These are phyloP conservation scores for Sherardia arvensis DNA, from an alignment of 257 asterid genomes.

Conservation along the genomic window DNA sequence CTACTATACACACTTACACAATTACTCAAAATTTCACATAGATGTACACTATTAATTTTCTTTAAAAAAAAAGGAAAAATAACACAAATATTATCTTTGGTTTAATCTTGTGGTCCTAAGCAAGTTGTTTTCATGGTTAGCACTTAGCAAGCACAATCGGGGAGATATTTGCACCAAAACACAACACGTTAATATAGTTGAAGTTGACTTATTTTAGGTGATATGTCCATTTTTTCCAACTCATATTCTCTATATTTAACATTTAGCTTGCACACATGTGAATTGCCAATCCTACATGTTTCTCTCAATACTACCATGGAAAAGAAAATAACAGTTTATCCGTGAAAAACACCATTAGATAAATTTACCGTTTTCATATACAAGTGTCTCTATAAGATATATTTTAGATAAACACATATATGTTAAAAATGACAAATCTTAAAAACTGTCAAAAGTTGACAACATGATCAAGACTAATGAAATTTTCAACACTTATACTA, in stretches of 20 bases:
- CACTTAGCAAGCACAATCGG: not conserved
- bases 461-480: no score
- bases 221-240: not conserved
- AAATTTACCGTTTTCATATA: no score
- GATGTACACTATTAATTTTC: not conserved
- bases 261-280: not conserved
- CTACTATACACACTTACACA: no score
- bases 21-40: no score
- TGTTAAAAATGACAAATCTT: no score
- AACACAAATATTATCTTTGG: not conserved
- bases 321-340: not conserved
- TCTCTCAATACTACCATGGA: not conserved
- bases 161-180: not conserved
- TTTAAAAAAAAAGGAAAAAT: not conserved
- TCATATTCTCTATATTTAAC: not conserved
- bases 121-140: not conserved
- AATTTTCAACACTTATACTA: no score
- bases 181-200: conserved; percentile 3
- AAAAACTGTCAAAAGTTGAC: no score
- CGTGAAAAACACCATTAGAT: not conserved
- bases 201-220: conserved; percentile 5
- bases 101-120: not conserved
- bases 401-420: no score
- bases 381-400: no score
- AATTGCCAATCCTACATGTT: not conserved